Base-by-base conservation (phyloP, 2,329 filamentous ascomycete species). In the Aureobasidium sp. region DNA sequence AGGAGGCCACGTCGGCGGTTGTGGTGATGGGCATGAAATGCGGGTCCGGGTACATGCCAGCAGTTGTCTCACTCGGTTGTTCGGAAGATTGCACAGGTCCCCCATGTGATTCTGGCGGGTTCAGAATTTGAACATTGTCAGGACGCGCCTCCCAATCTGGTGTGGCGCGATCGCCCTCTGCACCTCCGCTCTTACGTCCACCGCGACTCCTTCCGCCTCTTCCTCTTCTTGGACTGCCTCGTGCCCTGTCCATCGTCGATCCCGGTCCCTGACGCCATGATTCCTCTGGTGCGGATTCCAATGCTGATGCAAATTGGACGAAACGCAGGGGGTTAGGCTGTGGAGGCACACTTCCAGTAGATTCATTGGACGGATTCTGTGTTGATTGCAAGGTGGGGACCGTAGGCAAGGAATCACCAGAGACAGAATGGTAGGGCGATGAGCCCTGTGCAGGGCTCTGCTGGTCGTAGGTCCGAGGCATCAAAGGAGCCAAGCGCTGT, bases 171-270 rank as follows among this genome's bases (percentile, higher is more conserved):
- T 73, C 68, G 59, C 66, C 61, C 46, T 69, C 64, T 40, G 21
- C n/a, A 29, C 53, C 59, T 23, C 49, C 57, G 38, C 60, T 62
- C 15, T 75, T 75, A 19, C 75, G 70, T 45, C 74, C 70, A 43
- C 72, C 70, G 31, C 74, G 57, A n/a, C 72, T 70, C 38, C 74
- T 70, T 21, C 74, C 73, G 29, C 74, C 72, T 57, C 76, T 73
- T 42, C 71, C 62, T 49, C 64, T 29, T 17, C 67, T 61, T 11
- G 67, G 61, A 46, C 69, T 62, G 2, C 65, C 66, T 37, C 67
- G 61, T 13, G 65, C 64, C 57, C 62, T 62, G 21, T 51, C 49
- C 43, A 37, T 38, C 4, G 21, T 6, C 23, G 51, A 23, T 43
- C 51, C 51, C 15, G 33, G 23, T 35, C 47, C 43, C 15, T 65